Percentiles rank a stretch among this genome's conserved stretches.
These are phyloP conservation scores for Cylindrotheca fusiformis DNA, from an alignment of 108 stramenopile genomes.

Conservation along the genomic window DNA sequence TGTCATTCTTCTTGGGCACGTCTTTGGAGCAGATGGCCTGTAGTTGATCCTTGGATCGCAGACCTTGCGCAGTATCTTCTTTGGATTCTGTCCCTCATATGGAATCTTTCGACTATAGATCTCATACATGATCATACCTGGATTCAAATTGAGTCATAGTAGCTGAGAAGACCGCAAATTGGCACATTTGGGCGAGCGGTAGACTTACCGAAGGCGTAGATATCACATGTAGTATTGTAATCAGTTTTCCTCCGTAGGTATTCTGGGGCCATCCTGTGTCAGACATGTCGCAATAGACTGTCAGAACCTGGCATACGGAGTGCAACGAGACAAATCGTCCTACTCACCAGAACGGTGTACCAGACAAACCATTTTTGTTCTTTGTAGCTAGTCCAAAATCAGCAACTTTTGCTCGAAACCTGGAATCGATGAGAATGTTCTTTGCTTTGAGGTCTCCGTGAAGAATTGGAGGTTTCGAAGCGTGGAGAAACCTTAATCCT, in stretches of 20 bases:
- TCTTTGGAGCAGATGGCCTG: constrained; percentile 12
- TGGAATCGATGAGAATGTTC: constrained; percentile 54
- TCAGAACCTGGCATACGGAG: neutral
- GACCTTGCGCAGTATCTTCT: constrained; percentile 20
- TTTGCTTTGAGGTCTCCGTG: constrained; percentile 51
- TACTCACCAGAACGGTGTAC: constrained; percentile 30
- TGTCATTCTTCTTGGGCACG: constrained; percentile 14
- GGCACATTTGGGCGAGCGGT: neutral
- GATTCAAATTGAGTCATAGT: neutral
- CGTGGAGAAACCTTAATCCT: constrained; percentile 55
- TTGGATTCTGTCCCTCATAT: constrained; percentile 44
- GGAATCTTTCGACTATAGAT: constrained; percentile 48
- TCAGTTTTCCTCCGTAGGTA: constrained; percentile 37
- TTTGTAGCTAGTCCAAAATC: constrained; percentile 56
- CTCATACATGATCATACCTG: constrained; percentile 58
- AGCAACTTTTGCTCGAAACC: constrained; percentile 56
- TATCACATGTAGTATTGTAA: constrained; percentile 52
- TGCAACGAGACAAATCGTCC: neutral
- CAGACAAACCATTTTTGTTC: constrained; percentile 4
- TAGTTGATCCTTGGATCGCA: constrained; percentile 31
- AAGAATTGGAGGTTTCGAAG: constrained; percentile 43
- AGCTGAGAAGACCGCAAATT: neutral
- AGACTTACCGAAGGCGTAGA: constrained; percentile 43
- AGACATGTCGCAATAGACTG: neutral
- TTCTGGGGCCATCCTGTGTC: constrained; percentile 88